A percentile compares a stretch with the other conserved stretches of the same genome.
Evolutionary conservation across 208 protist genomes (phyloP).

Genomic region (Crithidia expoeki): DNA sequence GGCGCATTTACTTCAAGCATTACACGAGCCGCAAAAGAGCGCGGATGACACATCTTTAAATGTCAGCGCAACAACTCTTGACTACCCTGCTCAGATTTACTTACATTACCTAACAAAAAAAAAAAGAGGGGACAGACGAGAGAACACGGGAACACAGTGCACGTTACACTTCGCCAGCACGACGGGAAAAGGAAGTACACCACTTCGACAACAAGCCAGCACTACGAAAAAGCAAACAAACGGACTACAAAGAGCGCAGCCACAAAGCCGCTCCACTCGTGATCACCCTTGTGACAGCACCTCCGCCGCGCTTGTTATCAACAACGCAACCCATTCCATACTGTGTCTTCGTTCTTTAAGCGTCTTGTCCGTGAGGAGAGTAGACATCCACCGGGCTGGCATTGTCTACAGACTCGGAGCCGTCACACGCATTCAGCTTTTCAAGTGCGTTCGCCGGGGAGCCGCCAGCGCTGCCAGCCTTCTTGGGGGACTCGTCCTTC

Average conservation of each 20-base stretch:
- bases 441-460: constrained; percentile 12
- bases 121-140: constrained; percentile 24
- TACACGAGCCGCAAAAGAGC: background rate
- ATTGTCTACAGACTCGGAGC: constrained; percentile 4
- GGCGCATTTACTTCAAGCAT: background rate
- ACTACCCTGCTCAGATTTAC: constrained; percentile 5
- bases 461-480: constrained; percentile 6
- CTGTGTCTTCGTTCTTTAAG: background rate
- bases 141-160: background rate
- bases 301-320: background rate
- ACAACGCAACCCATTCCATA: background rate
- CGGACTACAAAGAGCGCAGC: background rate
- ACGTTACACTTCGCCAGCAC: no score
- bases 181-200: background rate
- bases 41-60: background rate
- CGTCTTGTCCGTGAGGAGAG: constrained; percentile 6
- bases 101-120: constrained; percentile 17
- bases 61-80: background rate
- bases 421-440: constrained; percentile 7
- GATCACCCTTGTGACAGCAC: no score
- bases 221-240: no score
- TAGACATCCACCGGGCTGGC: constrained; percentile 16
- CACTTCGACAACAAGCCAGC: no score
- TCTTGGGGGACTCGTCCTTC: constrained; percentile 7
- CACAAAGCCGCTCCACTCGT: background rate